Conservation (phyloP, 805 yeast species). For the Candida morakotiae region DNA sequence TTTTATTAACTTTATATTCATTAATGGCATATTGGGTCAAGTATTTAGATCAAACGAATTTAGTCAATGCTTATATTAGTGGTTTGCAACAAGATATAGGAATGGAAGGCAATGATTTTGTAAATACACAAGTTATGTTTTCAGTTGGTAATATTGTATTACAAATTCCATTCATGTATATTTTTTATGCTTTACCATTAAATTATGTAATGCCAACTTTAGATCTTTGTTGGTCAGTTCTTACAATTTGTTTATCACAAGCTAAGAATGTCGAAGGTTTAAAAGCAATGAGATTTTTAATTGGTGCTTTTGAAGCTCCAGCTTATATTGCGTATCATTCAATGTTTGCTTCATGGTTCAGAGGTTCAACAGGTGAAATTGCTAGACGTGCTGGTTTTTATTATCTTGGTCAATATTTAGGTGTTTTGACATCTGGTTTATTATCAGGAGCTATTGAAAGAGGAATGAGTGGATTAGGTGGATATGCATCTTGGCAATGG, state of each 20-base stretch:
- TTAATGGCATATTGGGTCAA: constrained; percentile 59
- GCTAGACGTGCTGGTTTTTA: constrained; percentile 59
- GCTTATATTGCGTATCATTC: constrained; percentile 34
- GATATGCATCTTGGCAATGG: constrained; percentile 71
- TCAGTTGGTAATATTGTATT: constrained; percentile 56
- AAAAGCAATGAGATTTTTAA: constrained; percentile 59
- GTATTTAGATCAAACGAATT: constrained; percentile 57
- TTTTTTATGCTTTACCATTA: constrained; percentile 53
- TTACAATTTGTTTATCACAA: constrained; percentile 54
- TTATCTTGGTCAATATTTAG: constrained; percentile 61
- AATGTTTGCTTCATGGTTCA: constrained; percentile 45
- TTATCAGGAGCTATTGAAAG: constrained; percentile 53
- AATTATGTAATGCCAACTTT: constrained; percentile 48
- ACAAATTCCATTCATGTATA: constrained; percentile 59
- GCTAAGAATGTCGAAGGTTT: constrained; percentile 48
- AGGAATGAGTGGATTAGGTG: constrained; percentile 45
- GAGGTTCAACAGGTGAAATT: constrained; percentile 41
- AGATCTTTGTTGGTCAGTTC: constrained; percentile 66
- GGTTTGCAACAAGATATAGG: constrained; percentile 56
- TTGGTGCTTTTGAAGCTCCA: constrained; percentile 71
- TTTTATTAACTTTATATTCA: constrained; percentile 29
- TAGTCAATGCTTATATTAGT: constrained; percentile 62
- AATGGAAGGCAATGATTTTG: constrained; percentile 60
- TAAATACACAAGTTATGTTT: constrained; percentile 55
- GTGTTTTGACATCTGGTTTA: constrained; percentile 58